Percentiles rank a stretch among this genome's conserved stretches.
Conservation (phyloP, 2,329 filamentous ascomycete genomes). For the Fonsecaea pedrosoi region DNA sequence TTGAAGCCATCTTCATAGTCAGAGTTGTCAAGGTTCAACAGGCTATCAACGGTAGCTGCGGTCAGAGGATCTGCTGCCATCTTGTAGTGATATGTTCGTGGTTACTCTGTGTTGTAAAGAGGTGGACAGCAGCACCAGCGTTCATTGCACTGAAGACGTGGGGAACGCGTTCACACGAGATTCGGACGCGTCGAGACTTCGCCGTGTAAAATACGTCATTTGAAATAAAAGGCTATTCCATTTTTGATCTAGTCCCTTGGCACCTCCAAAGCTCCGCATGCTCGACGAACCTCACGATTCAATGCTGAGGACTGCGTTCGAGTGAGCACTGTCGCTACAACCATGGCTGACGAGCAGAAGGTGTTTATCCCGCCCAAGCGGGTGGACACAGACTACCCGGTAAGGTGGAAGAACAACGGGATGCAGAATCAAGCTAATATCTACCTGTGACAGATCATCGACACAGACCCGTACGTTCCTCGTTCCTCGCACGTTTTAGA, state of each 20-base stretch:
- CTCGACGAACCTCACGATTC: slow-evolving; percentile 25
- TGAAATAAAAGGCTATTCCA: slow-evolving; percentile 21
- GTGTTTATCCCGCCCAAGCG: slow-evolving; percentile 75
- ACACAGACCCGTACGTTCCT: slow-evolving; percentile 89
- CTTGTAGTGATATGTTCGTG: background rate
- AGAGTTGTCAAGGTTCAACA: slow-evolving; percentile 73
- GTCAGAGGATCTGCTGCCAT: slow-evolving; percentile 40
- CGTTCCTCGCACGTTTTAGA: slow-evolving; percentile 15
- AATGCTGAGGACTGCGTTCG: slow-evolving; percentile 15
- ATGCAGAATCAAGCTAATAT: slow-evolving; percentile 35
- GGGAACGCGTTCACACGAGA: background rate
- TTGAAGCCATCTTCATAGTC: slow-evolving; percentile 51
- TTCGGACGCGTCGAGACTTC: slow-evolving; percentile 6
- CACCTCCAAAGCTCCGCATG: slow-evolving; percentile 32
- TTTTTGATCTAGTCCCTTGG: slow-evolving; percentile 20
- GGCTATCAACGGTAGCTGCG: slow-evolving; percentile 65
- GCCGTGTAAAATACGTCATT: slow-evolving; percentile 29
- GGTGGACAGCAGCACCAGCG: background rate
- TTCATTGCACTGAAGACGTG: background rate
- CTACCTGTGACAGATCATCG: slow-evolving; percentile 77
- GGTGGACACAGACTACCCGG: slow-evolving; percentile 83
- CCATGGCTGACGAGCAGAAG: slow-evolving; percentile 43
- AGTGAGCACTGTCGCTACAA: slow-evolving; percentile 18
- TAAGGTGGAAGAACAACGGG: slow-evolving; percentile 57
- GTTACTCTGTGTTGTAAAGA: background rate